Evolutionary conservation across 2,329 filamentous ascomycete species (phyloP), one percentile per base, ranked within the genome.

Genomic region (Conoideocrella luteorostrata): DNA sequence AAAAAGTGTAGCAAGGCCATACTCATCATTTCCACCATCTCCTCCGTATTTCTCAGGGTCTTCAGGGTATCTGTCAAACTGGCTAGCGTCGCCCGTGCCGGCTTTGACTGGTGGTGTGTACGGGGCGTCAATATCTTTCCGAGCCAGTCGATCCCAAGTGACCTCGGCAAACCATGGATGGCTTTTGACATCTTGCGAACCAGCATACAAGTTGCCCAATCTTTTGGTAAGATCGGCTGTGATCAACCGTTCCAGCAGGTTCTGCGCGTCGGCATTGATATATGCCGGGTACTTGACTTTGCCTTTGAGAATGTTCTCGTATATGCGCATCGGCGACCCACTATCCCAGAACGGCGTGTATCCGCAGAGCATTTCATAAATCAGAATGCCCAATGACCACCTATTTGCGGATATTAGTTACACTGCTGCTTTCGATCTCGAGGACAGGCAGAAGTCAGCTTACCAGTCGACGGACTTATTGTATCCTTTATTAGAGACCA

Each of bases 381-480:
- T 97, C 55, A 98, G 72, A 61, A 98, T 97, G 36, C 93, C 93
- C 46, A 98, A 76, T 42, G 91, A 97, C 93, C 93, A 98, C 90
- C 90, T 96, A 43, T 17, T 30, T 7, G 4, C 5, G 21, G 17
- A 13, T 12, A 5, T 39, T 44, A 44, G 43, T 30, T 37, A 24
- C 22, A 23, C n/a, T n/a, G 32, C 26, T 37, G 22, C 26, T 32
- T 33, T 11, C 21, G 4, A 11, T 3, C 9, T 15, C 12, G 10
- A 15, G 32, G 24, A 13, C 13, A 23, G 10, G n/a, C 12, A 5
- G 21, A 10, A 17, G 11, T 46, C 9, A 18, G 69, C 86, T 70
- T 70, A 96, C 93, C 93, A 98, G 64, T 98, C 93, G 15, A 98
- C 93, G 32, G 91, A 96, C 66, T 97, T 98, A 73, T 98, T 98